These are phyloP conservation scores for Polymyxa betae DNA, from an alignment of 208 protist species.

Conservation along the genomic window DNA sequence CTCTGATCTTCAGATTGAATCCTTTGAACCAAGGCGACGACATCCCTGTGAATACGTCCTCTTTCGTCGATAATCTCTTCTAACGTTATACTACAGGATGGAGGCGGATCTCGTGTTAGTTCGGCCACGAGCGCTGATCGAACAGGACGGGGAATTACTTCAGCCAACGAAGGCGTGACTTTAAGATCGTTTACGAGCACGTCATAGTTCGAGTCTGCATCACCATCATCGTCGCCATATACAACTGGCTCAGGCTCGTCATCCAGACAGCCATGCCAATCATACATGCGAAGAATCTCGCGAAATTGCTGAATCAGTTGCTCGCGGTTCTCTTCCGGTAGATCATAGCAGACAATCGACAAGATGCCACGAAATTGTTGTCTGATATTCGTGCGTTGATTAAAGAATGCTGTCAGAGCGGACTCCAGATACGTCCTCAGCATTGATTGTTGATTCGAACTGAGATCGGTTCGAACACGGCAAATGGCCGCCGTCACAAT, in stretches of 20 bases:
- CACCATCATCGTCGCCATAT: background rate
- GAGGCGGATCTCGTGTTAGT: background rate
- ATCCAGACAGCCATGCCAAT: background rate
- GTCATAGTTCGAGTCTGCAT: background rate
- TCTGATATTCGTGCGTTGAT: background rate
- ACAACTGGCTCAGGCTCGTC: background rate
- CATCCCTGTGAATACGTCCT: background rate
- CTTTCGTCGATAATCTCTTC: constrained; percentile 44
- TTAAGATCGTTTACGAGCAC: background rate
- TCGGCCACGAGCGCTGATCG: background rate
- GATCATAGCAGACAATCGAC: background rate
- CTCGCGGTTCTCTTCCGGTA: background rate
- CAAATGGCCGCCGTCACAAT: background rate
- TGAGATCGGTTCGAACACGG: background rate
- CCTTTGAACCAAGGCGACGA: constrained; percentile 29
- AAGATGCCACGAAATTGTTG: background rate
- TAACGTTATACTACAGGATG: background rate
- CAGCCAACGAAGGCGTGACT: background rate
- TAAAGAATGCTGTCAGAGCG: background rate
- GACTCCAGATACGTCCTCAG: background rate
- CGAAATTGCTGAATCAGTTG: background rate
- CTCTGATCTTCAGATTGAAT: background rate
- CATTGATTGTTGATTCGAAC: background rate
- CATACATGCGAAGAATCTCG: background rate
- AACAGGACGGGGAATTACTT: background rate